Evolutionary conservation across 495 filamentous ascomycete species (phyloP).

Genomic region (Lophiotrema nucula): DNA sequence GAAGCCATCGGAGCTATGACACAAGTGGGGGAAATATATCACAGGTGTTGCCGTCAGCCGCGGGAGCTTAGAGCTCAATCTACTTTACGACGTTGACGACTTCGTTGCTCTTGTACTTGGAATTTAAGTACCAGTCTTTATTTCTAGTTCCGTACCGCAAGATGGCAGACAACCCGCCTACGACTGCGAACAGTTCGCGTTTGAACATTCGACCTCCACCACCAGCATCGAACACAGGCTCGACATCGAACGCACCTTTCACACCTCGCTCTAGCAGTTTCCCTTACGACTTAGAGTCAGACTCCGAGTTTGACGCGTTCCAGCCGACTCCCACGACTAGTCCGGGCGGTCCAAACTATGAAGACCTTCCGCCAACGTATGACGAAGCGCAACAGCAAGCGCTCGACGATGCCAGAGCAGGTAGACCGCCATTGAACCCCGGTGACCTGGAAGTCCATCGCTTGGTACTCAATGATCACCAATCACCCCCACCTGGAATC

Average conservation of each 20-base stretch:
- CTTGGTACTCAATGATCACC: conserved; percentile 14
- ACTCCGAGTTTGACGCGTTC: conserved; percentile 26
- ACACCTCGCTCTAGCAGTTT: conserved; percentile 30
- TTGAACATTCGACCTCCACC: conserved; percentile 14
- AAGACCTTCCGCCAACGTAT: conserved; percentile 32
- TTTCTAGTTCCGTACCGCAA: background rate
- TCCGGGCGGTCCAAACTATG: conserved; percentile 25
- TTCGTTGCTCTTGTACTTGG: background rate
- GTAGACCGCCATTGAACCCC: conserved; percentile 6
- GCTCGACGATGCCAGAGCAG: conserved; percentile 13
- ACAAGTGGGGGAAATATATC: background rate
- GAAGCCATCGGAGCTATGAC: background rate
- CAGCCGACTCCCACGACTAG: conserved; percentile 23
- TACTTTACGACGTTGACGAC: background rate
- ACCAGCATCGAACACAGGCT: conserved; percentile 2
- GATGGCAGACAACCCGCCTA: conserved; percentile 18
- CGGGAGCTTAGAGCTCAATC: background rate
- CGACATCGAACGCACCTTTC: conserved; percentile 13
- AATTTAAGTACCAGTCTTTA: background rate
- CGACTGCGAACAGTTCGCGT: background rate
- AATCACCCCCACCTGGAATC: background rate
- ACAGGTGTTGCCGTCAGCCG: background rate
- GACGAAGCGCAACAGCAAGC: conserved; percentile 32
- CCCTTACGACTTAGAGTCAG: conserved; percentile 21
- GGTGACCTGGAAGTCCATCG: conserved; percentile 24